Evolutionary conservation across 106 monocot genomes (phyloP), one percentile per base, ranked within the genome.

Genomic region (Acanthochlamys bracteata): DNA sequence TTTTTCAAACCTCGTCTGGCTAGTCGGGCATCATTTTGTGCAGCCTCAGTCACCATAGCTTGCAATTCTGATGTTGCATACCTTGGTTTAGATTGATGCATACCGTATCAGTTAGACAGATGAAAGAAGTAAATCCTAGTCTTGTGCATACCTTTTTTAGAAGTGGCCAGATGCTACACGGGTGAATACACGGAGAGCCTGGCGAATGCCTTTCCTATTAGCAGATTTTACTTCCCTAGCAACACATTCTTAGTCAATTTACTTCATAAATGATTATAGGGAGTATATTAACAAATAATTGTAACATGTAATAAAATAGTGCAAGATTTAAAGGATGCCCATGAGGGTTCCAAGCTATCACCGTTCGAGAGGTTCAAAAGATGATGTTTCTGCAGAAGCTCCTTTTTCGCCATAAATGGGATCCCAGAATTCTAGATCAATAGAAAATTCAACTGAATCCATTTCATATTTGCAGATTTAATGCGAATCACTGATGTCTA

Each of bases 101-200:
- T 65, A 33, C 10, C 63, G 15, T 27, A 49, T 20, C 17, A 47
- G 24, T n/a, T 21, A 58, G 26, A 19, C 7, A 3, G 39, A 76
- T 16, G 41, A 21, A 40, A 25, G 56, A 46, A 67, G 6, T 33
- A 33, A 33, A 33, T 33, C 4, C 33, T 33, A 33, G 6, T 33
- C 33, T 25, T n/a, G 59, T 7, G 7, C 7, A 60, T 55, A 93
- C 93, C 93, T 79, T 81, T 71, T 51, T 51, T 27, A 70, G 93
- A 79, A 39, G 65, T 78, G 13, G 84, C 75, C n/a, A 55, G 77
- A 84, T 75, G 86, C 63, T 72, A 94, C 68, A 19, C 93, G 78
- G 25, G 74, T 72, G 79, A 82, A 86, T 79, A 89, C 89, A 63
- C 83, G 89, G 22, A 94, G 78, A 23, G 86, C 75, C 43, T 70